phyloP scores from a whole-genome alignment of 495 filamentous ascomycete genomes.

The Cenococcum geophilum region DNA sequence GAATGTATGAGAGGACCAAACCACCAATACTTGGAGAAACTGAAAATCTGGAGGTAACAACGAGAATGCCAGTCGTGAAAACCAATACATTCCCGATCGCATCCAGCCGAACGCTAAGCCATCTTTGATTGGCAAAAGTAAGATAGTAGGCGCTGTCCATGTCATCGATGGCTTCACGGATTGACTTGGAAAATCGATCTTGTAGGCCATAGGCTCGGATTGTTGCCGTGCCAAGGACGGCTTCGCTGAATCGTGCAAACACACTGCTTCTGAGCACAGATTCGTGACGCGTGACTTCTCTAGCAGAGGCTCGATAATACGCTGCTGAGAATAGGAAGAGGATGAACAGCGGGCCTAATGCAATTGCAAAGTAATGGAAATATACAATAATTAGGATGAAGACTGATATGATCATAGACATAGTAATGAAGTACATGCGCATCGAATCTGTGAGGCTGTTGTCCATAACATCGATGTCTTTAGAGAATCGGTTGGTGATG shows the following conservation, averaged over 20 bases:
- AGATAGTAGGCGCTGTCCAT: slow-evolving; percentile 94
- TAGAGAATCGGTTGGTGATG: slow-evolving; percentile 94
- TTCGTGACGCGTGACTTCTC: slow-evolving; percentile 92
- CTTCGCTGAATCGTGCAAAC: slow-evolving; percentile 88
- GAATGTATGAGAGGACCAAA: slow-evolving; percentile 84
- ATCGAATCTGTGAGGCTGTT: slow-evolving; percentile 86
- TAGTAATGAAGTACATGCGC: slow-evolving; percentile 84
- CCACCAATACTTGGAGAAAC: slow-evolving; percentile 80
- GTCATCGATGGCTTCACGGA: slow-evolving; percentile 68
- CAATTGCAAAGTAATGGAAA: slow-evolving; percentile 91
- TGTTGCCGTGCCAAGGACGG: slow-evolving; percentile 70
- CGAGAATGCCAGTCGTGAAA: slow-evolving; percentile 80
- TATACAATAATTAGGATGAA: slow-evolving; percentile 85
- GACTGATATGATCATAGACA: slow-evolving; percentile 64
- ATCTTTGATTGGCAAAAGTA: slow-evolving; percentile 89
- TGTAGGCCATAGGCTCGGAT: slow-evolving; percentile 86
- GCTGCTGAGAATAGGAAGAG: slow-evolving; percentile 76
- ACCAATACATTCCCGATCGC: slow-evolving; percentile 74
- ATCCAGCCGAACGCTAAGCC: slow-evolving; percentile 81
- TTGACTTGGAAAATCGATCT: slow-evolving; percentile 60
- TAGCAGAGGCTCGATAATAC: slow-evolving; percentile 86
- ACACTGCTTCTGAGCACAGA: slow-evolving; percentile 77
- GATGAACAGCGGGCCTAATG: slow-evolving; percentile 71
- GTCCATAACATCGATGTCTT: slow-evolving; percentile 94
- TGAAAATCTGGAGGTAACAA: slow-evolving; percentile 87